Base-by-base conservation (phyloP, 768 basidiomycete genomes). In the Nidularia pulvinata region DNA sequence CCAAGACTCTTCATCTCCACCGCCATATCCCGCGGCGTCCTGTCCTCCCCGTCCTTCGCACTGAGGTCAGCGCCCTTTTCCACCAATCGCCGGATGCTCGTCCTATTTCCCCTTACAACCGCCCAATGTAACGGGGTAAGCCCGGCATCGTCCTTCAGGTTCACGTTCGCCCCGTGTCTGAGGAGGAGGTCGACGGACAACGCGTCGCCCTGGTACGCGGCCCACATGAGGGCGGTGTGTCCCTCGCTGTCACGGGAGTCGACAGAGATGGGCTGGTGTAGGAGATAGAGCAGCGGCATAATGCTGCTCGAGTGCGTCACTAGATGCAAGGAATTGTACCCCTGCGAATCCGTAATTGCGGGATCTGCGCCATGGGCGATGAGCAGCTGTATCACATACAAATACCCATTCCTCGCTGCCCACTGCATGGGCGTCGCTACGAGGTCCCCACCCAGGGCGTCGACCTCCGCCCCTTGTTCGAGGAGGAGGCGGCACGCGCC, bases 151-250 rank as follows among this genome's bases (percentile, higher is more conserved):
- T 98, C 97, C 35, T 81, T 81, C 10, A 87, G 69, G 54, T 85
- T 85, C 1, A 88, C 78, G 54, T 85, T 90, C 1, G 97, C 95
- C 2, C 93, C 93, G 59, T 95, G 92, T 52, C 86, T 83, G 49
- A 99, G 79, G 42, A 99, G 72, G 46, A 98, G 69, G 57, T 98
- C 95, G 5, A 98, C 95, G 2, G 91, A 93, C 34, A 98, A 82
- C 1, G 94, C 95, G 64, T 99, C 97, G 46, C 97, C 97, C 67
- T 99, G 97, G 69, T 98, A 99, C 7, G 94, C 93, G 5, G 97
- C 97, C 97, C 97, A 99, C 93, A 98, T 97, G 48, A 98, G 79
- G 0, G 92, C 81, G 0, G 96, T 97, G 65, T 98, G 97, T 0
- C 97, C 97, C 62, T 93, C 90, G 1, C 86, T 77, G 68, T 99